Conservation (phyloP, 345 rosid genomes). For the Microcos paniculata region DNA sequence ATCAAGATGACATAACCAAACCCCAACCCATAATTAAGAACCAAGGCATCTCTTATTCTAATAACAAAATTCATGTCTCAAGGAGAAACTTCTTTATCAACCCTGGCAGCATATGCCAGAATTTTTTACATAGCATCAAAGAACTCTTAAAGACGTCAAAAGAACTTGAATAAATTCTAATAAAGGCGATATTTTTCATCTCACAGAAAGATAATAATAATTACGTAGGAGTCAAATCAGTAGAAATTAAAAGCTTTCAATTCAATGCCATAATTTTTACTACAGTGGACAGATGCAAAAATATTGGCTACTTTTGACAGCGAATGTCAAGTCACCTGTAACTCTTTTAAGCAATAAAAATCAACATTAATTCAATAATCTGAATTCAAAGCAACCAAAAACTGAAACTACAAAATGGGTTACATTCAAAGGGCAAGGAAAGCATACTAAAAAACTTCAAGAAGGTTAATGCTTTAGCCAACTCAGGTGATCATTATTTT, state of each 20-base stretch:
- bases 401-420: constrained; percentile 4
- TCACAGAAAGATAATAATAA: neutral
- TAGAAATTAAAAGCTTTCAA: neutral
- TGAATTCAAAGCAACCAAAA: neutral
- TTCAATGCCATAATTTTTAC: neutral
- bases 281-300: neutral
- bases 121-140: neutral
- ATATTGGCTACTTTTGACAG: neutral
- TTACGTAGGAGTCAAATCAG: neutral
- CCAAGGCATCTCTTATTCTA: neutral
- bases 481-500: neutral
- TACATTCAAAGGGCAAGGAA: neutral
- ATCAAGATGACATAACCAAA: neutral
- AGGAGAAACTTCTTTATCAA: neutral
- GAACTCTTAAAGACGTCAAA: neutral
- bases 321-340: neutral
- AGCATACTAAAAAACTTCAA: neutral
- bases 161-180: neutral
- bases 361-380: neutral
- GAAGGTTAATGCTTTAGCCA: neutral
- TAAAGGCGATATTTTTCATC: neutral
- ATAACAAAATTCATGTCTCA: neutral
- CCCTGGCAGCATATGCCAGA: neutral
- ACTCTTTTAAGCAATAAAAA: constrained; percentile 5
- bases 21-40: neutral